Conservation (phyloP, 1,139 yeast genomes). For the Suhomyces wounanorum region DNA sequence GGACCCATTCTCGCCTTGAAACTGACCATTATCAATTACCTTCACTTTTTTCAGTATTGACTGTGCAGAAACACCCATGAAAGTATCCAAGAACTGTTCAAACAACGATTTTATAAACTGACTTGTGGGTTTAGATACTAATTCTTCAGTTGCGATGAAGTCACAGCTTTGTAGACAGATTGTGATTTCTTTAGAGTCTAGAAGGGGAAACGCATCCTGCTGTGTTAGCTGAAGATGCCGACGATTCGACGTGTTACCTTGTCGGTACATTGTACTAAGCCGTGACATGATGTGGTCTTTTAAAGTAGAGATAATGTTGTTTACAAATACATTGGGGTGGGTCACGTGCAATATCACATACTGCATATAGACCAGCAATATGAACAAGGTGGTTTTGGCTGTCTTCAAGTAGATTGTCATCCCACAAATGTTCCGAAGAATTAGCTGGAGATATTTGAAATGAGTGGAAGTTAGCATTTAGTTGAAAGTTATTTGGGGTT, state of each 20-base stretch:
- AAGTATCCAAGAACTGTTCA: slow-evolving; percentile 72
- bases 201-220: slow-evolving; percentile 59
- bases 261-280: slow-evolving; percentile 27
- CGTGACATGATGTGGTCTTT: slow-evolving; percentile 23
- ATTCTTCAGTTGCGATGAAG: slow-evolving; percentile 63
- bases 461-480: neutral
- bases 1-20: slow-evolving; percentile 7
- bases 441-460: neutral
- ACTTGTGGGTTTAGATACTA: slow-evolving; percentile 64
- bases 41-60: slow-evolving; percentile 13
- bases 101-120: slow-evolving; percentile 61
- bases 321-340: neutral
- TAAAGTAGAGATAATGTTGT: slow-evolving; percentile 1
- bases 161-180: slow-evolving; percentile 65
- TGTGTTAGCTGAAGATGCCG: slow-evolving; percentile 20
- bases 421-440: too few relatives aligned
- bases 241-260: slow-evolving; percentile 23
- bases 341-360: slow-evolving; percentile 1
- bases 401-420: too few relatives aligned
- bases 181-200: slow-evolving; percentile 65
- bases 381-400: neutral
- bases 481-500: too few relatives aligned
- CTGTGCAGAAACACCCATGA: slow-evolving; percentile 47
- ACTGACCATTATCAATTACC: neutral
- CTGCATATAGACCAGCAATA: neutral